Conservation (phyloP, 306 rosid species). For the Vicia faba region DNA sequence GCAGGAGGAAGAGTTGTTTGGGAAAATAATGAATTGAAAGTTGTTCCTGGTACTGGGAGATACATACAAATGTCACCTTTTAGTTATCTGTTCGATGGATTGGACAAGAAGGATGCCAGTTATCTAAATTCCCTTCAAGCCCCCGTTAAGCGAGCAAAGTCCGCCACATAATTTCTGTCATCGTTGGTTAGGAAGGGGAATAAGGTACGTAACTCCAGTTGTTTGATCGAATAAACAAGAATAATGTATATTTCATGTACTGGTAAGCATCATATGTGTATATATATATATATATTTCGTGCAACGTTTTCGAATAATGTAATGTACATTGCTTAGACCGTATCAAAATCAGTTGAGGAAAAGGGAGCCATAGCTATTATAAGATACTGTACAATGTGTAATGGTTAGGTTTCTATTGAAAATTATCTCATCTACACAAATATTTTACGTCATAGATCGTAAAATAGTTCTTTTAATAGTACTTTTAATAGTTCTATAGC, state of each 20-base stretch:
- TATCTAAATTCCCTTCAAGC: constrained; percentile 75
- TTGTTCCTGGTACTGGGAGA: constrained; percentile 76
- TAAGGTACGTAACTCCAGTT: background rate
- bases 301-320: constrained; percentile 19
- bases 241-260: background rate
- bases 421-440: constrained; percentile 36
- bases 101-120: constrained; percentile 59
- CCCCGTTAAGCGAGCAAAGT: constrained; percentile 61
- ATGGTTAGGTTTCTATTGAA: constrained; percentile 29
- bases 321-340: constrained; percentile 26
- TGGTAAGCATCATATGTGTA: constrained; percentile 15
- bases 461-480: background rate
- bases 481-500: constrained; percentile 8
- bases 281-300: constrained; percentile 1
- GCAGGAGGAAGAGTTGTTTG: constrained; percentile 91
- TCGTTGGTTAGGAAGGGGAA: background rate
- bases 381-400: constrained; percentile 13
- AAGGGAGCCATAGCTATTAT: background rate
- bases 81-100: constrained; percentile 66
- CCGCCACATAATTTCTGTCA: constrained; percentile 32
- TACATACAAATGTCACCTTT: constrained; percentile 74
- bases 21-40: constrained; percentile 78
- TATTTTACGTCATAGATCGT: constrained; percentile 24
- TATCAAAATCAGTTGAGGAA: background rate
- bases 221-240: constrained; percentile 9